Percentiles rank a stretch among this genome's conserved stretches.
Conservation (phyloP, 805 yeast species). For the Yueomyces sinensis region DNA sequence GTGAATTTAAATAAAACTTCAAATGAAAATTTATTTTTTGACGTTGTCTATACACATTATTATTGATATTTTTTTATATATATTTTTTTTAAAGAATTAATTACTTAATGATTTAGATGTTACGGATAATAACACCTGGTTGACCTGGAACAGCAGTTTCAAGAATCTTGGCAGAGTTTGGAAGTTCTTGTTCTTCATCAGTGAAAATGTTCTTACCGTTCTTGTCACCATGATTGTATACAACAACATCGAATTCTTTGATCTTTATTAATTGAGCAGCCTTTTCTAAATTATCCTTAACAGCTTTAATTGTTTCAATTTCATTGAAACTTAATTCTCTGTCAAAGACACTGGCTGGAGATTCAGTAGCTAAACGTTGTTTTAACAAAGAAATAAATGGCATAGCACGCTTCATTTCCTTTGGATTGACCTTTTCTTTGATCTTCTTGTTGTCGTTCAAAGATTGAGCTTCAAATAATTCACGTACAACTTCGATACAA, state of each 20-base stretch:
- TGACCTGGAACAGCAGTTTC: constrained; percentile 86
- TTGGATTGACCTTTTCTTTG: constrained; percentile 52
- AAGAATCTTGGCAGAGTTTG: constrained; percentile 48
- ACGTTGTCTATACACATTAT: too few relatives aligned
- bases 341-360: constrained; percentile 72
- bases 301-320: constrained; percentile 45
- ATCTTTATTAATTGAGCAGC: constrained; percentile 51
- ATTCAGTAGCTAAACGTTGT: constrained; percentile 56
- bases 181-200: constrained; percentile 56
- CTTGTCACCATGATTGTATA: constrained; percentile 49
- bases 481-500: constrained; percentile 69
- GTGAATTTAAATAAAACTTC: too few relatives aligned
- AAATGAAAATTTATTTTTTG: too few relatives aligned
- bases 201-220: constrained; percentile 53
- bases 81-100: too few relatives aligned
- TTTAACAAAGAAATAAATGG: constrained; percentile 84
- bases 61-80: too few relatives aligned
- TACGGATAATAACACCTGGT: constrained; percentile 74
- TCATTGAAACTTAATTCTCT: constrained; percentile 81
- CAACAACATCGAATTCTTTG: constrained; percentile 43
- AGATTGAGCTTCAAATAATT: constrained; percentile 50
- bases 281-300: constrained; percentile 42
- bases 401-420: constrained; percentile 97
- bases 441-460: constrained; percentile 53
- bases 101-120: constrained; percentile 36